Conservation (phyloP, 2,329 filamentous ascomycete species). For the Lecanicillium sp. region DNA sequence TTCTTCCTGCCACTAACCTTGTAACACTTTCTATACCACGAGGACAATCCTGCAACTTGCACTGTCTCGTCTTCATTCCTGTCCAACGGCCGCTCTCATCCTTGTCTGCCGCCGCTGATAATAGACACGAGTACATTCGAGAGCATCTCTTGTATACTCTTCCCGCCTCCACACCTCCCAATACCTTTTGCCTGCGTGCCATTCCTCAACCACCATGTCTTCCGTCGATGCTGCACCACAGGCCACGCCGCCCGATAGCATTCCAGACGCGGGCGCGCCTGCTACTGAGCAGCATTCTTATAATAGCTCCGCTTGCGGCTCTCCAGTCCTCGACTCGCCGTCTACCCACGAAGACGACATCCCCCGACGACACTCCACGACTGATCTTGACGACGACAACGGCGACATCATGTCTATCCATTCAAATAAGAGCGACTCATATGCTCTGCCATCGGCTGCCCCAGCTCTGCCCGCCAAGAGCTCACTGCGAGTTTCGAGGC, state of each 20-base stretch:
- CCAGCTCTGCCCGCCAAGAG: slow-evolving; percentile 44
- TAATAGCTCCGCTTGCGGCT: slow-evolving; percentile 5
- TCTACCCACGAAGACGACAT: neutral
- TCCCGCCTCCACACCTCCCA: too few relatives aligned
- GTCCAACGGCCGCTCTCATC: too few relatives aligned
- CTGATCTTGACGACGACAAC: slow-evolving; percentile 1
- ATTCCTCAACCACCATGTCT: slow-evolving; percentile 6
- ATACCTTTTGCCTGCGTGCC: too few relatives aligned
- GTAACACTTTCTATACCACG: too few relatives aligned
- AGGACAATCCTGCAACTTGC: too few relatives aligned
- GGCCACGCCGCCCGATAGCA: slow-evolving; percentile 6
- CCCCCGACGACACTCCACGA: neutral
- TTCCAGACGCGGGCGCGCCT: slow-evolving; percentile 6
- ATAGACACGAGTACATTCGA: too few relatives aligned
- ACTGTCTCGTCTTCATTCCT: too few relatives aligned
- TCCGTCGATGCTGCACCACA: slow-evolving; percentile 1
- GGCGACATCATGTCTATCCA: slow-evolving; percentile 21
- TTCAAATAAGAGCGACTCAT: slow-evolving; percentile 13
- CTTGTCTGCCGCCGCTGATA: too few relatives aligned
- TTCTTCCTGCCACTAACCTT: too few relatives aligned
- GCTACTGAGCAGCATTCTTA: slow-evolving; percentile 1
- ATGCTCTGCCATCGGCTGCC: slow-evolving; percentile 14
- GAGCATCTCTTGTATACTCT: too few relatives aligned
- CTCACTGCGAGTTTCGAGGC: slow-evolving; percentile 37
- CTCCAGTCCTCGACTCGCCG: slow-evolving; percentile 1